Evolutionary conservation across 306 rosid genomes (phyloP), one percentile per base, ranked within the genome.

Genomic region (Castanea mollissima): DNA sequence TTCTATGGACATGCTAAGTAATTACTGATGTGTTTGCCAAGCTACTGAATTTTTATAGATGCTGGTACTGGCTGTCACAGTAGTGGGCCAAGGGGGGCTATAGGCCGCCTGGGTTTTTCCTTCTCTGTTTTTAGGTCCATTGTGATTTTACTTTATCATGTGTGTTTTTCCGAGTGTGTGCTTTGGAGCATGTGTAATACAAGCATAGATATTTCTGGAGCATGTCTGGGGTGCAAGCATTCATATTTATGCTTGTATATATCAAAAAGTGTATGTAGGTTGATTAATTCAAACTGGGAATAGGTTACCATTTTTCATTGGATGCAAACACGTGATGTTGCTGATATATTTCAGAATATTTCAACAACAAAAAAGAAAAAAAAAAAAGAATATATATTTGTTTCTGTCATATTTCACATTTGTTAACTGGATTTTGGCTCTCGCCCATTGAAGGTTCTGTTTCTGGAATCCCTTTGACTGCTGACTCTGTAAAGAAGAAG

Each of bases 401-500:
- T 64, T 76, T 87, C 23, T 74, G 62, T 5, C 65, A 52, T 77
- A 64, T 58, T 71, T 57, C 59, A 25, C 31, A 41, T 79, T 29
- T 71, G 68, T 14, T 79, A 74, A 64, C 60, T 84, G 85, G 76
- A 72, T 73, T 81, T 46, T 78, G 85, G 84, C 85, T 76, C 88
- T 46, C 64, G 85, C 87, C 87, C 70, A 64, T 86, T 85, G 99
- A 89, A 86, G 92, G 90, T 81, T 76, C 93, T 74, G 74, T 90
- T 82, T 89, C 96, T 25, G 90, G 88, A 79, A 81, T 90, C 56
- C 89, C 91, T 55, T 81, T 89, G 80, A 84, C 90, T 83, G 85
- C 91, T 49, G 98, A 87, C 78, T 83, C 92, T 55, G 98, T 96
- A 81, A 95, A 90, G 92, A 93, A 89, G 81, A 95, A 87, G 81